Evolutionary conservation across 2,329 filamentous ascomycete genomes (phyloP), one percentile per base, ranked within the genome.

Genomic region (Phaeosphaeria sp.): DNA sequence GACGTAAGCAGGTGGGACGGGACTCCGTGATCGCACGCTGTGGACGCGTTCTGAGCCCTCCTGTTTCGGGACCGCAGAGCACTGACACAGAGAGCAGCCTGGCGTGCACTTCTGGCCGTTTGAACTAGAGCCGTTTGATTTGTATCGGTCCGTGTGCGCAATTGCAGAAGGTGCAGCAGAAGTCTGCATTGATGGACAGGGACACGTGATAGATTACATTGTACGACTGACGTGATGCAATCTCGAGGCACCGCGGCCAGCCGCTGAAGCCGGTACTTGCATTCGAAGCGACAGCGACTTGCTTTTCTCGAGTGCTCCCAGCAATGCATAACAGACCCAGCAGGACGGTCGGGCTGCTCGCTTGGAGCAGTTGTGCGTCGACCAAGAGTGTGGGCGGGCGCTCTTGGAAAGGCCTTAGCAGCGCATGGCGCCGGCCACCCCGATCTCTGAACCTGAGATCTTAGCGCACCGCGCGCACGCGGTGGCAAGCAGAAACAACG

Each of bases 341-440:
- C 60, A 65, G 68, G 49, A 61, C 65, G 73, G 72, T 69, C 66
- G 64, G 72, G 73, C 72, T 70, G 71, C 65, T 70, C 71, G 67
- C 66, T 54, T 71, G 57, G 65, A 67, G 65, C 59, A 63, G 55
- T 66, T 61, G 61, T 57, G 59, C 61, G 67, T 54, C 69, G 57
- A 60, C 61, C 61, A 66, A 56, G 60, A 47, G 21, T 39, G 42
- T 53, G 50, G 49, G 61, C 60, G 55, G 30, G 30, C 30, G 30
- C 30, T 36, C 30, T 36, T 36, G 30, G 30, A 36, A 7, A 36
- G 30, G 30, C 30, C 11, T 13, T 36, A 36, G 11, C 6, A 36
- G 30, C 30, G 30, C 30, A 36, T 36, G 30, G 30, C 30, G 30
- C 30, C 30, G 30, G 30, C 30, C 30, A 36, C 30, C 30, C 30